phyloP scores from a whole-genome alignment of 2,329 filamentous ascomycete genomes.

The Corinectria fuckeliana region DNA sequence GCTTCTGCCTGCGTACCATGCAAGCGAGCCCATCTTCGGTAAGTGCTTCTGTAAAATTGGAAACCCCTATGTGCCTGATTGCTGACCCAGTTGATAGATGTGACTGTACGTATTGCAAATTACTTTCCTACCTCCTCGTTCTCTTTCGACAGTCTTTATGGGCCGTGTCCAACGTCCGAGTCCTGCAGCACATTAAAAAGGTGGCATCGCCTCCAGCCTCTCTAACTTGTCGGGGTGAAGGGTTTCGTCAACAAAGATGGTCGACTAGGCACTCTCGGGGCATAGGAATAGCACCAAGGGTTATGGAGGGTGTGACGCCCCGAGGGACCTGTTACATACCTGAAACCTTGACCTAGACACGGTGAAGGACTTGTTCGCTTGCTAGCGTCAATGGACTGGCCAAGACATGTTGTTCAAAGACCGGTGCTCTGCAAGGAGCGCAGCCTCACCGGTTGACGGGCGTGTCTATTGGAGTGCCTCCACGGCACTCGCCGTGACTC shows the following conservation, averaged over 20 bases:
- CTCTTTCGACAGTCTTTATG: not conserved
- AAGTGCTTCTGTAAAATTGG: slow-evolving; percentile 32
- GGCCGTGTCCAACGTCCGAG: not conserved
- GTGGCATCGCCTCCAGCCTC: not conserved
- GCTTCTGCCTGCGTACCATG: slow-evolving; percentile 86
- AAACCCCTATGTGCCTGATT: not conserved
- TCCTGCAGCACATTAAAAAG: not conserved
- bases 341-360: not conserved
- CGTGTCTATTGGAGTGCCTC: not conserved
- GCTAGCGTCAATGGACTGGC: no score
- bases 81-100: slow-evolving; percentile 52
- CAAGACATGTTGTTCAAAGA: no score
- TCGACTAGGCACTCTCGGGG: not conserved
- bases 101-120: slow-evolving; percentile 62
- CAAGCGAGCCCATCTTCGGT: slow-evolving; percentile 81
- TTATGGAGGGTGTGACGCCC: not conserved
- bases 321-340: not conserved
- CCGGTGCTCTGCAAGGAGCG: not conserved
- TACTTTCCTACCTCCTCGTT: slow-evolving; percentile 8
- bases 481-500: not conserved
- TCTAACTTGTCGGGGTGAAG: not conserved
- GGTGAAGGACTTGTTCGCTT: not conserved
- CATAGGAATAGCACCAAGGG: not conserved
- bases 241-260: no score
- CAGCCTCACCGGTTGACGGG: not conserved